Evolutionary conservation across 768 basidiomycete species (phyloP).

Genomic region (Termitomyces eurrhizus): DNA sequence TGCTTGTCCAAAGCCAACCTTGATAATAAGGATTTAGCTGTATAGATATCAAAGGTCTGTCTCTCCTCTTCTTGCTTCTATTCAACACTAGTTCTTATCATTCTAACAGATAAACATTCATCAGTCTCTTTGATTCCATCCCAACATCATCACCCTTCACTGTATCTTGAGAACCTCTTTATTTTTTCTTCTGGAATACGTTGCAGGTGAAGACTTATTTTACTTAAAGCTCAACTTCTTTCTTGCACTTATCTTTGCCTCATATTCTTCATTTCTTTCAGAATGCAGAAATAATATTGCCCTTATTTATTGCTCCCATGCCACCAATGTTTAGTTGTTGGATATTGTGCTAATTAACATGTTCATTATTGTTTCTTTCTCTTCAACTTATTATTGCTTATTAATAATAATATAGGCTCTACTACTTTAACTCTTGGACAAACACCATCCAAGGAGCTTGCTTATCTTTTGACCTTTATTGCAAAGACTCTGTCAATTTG

Average conservation of each 20-base stretch:
- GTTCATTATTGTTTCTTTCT: conserved; percentile 42
- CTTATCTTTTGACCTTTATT: conserved; percentile 78
- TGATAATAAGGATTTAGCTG: conserved; percentile 77
- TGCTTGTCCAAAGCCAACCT: conserved; percentile 93
- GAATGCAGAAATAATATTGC: conserved; percentile 98
- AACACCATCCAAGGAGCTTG: conserved; percentile 84
- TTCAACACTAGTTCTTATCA: conserved; percentile 8
- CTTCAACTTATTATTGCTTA: conserved; percentile 4
- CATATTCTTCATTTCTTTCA: conserved; percentile 59
- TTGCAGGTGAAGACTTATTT: conserved; percentile 95
- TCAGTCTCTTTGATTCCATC: conserved; percentile 84
- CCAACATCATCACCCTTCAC: conserved; percentile 93
- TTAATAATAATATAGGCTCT: conserved; percentile 59
- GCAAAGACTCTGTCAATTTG: conserved; percentile 75
- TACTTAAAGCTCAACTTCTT: conserved; percentile 85
- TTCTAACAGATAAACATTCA: conserved; percentile 80
- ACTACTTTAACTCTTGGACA: conserved; percentile 98
- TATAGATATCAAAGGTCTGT: conserved; percentile 87
- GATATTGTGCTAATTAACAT: conserved; percentile 99
- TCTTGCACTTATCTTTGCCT: conserved; percentile 85
- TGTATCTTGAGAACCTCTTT: conserved; percentile 89
- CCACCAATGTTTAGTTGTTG: conserved; percentile 98
- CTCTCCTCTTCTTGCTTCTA: conserved; percentile 2
- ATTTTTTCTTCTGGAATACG: conserved; percentile 92
- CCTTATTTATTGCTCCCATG: conserved; percentile 89